Conservation (phyloP, 2,329 filamentous ascomycete genomes). For the Ramichloridium luteum region DNA sequence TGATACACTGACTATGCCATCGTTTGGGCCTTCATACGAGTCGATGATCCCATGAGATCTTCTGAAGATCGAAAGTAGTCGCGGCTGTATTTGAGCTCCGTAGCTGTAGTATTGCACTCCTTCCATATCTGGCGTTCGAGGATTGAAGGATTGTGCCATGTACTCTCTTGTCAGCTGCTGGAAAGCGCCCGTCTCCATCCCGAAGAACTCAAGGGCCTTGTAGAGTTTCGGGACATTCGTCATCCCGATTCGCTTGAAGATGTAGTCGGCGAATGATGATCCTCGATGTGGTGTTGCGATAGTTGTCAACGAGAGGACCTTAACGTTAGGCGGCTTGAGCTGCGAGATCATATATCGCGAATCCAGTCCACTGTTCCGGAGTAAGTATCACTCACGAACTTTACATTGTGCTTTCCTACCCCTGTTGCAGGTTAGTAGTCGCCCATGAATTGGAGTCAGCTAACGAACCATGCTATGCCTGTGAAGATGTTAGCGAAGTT, state of each 20-base stretch:
- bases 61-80: constrained; percentile 45
- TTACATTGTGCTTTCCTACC: constrained; percentile 8
- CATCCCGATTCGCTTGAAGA: constrained; percentile 44
- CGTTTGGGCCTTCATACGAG: constrained; percentile 46
- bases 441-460: no score
- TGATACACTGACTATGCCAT: constrained; percentile 51
- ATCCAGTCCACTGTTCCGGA: constrained; percentile 43
- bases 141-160: constrained; percentile 48
- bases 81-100: constrained; percentile 45
- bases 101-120: constrained; percentile 52
- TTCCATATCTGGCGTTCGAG: constrained; percentile 42
- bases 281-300: constrained; percentile 51
- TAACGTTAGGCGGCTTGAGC: constrained; percentile 51
- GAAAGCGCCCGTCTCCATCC: constrained; percentile 48
- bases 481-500: constrained; percentile 8
- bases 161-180: constrained; percentile 48
- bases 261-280: constrained; percentile 50
- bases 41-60: constrained; percentile 44
- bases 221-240: constrained; percentile 44
- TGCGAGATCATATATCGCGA: constrained; percentile 52
- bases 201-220: constrained; percentile 41
- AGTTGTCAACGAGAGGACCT: constrained; percentile 58
- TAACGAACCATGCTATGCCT: constrained; percentile 13
- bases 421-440: constrained; percentile 10
- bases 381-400: constrained; percentile 2